Percentiles rank a stretch among this genome's conserved stretches.
These are phyloP conservation scores for Priceomyces haplophilus DNA, from an alignment of 805 yeast genomes.

Conservation along the genomic window DNA sequence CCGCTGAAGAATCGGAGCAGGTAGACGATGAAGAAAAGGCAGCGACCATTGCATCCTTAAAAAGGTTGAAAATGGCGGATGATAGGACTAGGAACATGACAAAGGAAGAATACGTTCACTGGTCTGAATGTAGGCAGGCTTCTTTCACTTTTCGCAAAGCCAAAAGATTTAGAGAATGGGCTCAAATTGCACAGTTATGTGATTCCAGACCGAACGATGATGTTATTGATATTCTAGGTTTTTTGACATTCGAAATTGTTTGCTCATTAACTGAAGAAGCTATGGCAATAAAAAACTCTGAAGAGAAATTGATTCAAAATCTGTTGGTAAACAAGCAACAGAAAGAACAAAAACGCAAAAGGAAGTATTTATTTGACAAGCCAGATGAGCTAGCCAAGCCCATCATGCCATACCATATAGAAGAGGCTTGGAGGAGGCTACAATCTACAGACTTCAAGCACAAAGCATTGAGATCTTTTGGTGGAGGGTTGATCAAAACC, in stretches of 20 bases:
- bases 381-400: constrained; percentile 85
- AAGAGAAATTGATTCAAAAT: constrained; percentile 46
- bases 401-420: constrained; percentile 72
- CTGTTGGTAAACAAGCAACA: constrained; percentile 29
- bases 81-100: constrained; percentile 94
- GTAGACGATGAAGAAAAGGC: constrained; percentile 88
- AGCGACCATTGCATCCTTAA: constrained; percentile 83
- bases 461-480: constrained; percentile 65
- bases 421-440: constrained; percentile 83
- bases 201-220: constrained; percentile 95
- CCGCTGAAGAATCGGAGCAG: constrained; percentile 53
- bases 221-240: constrained; percentile 92
- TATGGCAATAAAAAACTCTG: constrained; percentile 68
- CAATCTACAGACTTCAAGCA: constrained; percentile 58
- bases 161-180: constrained; percentile 96
- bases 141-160: constrained; percentile 92
- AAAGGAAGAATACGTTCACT: constrained; percentile 94
- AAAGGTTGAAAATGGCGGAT: constrained; percentile 87
- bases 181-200: constrained; percentile 76
- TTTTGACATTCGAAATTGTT: constrained; percentile 93
- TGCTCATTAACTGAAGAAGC: constrained; percentile 94
- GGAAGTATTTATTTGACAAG: constrained; percentile 73
- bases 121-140: constrained; percentile 98
- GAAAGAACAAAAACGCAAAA: constrained; percentile 33
- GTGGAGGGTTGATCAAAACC: constrained; percentile 61